phyloP scores from a whole-genome alignment of 2,329 filamentous ascomycete species.

The Paecilomyces sp. region DNA sequence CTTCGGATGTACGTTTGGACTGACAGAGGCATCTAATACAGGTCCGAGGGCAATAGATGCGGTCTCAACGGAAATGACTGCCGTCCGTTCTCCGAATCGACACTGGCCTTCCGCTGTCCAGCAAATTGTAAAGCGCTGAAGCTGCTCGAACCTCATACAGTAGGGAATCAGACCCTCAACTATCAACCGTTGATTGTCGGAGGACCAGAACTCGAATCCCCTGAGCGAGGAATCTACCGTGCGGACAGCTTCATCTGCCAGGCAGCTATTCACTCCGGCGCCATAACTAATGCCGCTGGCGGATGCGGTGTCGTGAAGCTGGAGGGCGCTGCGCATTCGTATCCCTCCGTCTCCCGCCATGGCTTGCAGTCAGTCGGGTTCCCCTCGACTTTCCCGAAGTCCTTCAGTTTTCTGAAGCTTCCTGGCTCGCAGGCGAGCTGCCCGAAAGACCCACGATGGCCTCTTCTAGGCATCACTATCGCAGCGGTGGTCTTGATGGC shows the following conservation, averaged over 20 bases:
- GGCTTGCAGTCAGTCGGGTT: conserved; percentile 73
- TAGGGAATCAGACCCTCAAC: conserved; percentile 45
- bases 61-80: conserved; percentile 50
- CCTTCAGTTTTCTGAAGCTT: conserved; percentile 69
- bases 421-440: conserved; percentile 48
- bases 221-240: conserved; percentile 59
- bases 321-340: conserved; percentile 60
- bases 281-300: conserved; percentile 63
- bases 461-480: conserved; percentile 71
- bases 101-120: conserved; percentile 50
- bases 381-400: conserved; percentile 80
- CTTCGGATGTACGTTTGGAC: background rate
- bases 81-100: conserved; percentile 47
- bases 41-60: conserved; percentile 40
- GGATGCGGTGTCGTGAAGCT: conserved; percentile 77
- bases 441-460: conserved; percentile 75
- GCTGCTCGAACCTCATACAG: conserved; percentile 43
- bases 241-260: conserved; percentile 85
- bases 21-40: conserved; percentile 10
- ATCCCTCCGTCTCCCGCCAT: conserved; percentile 57
- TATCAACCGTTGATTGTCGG: conserved; percentile 48
- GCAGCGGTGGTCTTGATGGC: conserved; percentile 72
- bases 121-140: conserved; percentile 43
- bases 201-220: conserved; percentile 33
- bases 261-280: conserved; percentile 74